A percentile compares a stretch with the other conserved stretches of the same genome.
These are phyloP conservation scores for Lachancea meyersii DNA, from an alignment of 805 yeast genomes.

Conservation along the genomic window DNA sequence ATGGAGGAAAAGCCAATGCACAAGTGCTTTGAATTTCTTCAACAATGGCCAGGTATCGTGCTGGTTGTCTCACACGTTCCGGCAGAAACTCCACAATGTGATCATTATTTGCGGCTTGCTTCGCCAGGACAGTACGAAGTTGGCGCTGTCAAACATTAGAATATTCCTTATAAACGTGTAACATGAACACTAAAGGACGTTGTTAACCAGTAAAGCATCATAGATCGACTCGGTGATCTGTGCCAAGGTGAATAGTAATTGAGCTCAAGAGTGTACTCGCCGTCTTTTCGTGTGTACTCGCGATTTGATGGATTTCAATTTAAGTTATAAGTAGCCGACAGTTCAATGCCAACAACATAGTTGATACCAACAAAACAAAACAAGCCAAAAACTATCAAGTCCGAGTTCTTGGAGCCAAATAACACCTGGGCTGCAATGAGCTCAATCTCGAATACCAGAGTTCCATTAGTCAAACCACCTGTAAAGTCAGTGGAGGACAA, in stretches of 20 bases:
- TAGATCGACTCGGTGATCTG: no score
- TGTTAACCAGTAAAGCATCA: no score
- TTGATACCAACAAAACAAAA: neutral
- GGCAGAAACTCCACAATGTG: constrained; percentile 72
- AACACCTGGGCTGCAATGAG: constrained; percentile 6
- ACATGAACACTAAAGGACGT: neutral
- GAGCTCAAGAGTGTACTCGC: neutral
- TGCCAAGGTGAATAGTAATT: neutral
- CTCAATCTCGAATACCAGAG: constrained; percentile 17
- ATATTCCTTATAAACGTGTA: neutral
- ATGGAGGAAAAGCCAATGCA: constrained; percentile 63
- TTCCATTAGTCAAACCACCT: constrained; percentile 35
- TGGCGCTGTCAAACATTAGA: constrained; percentile 12
- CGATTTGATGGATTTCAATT: neutral
- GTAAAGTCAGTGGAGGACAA: constrained; percentile 34
- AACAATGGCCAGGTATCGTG: constrained; percentile 61
- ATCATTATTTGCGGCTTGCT: constrained; percentile 36
- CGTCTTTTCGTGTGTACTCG: neutral
- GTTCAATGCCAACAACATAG: neutral
- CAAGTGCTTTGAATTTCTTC: constrained; percentile 46
- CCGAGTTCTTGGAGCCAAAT: neutral
- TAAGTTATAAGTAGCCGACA: neutral
- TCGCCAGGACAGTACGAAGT: constrained; percentile 35
- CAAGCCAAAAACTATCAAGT: neutral
- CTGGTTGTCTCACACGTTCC: constrained; percentile 74